Conservation (phyloP, 257 asterid species). For the Knoxia roxburghii region DNA sequence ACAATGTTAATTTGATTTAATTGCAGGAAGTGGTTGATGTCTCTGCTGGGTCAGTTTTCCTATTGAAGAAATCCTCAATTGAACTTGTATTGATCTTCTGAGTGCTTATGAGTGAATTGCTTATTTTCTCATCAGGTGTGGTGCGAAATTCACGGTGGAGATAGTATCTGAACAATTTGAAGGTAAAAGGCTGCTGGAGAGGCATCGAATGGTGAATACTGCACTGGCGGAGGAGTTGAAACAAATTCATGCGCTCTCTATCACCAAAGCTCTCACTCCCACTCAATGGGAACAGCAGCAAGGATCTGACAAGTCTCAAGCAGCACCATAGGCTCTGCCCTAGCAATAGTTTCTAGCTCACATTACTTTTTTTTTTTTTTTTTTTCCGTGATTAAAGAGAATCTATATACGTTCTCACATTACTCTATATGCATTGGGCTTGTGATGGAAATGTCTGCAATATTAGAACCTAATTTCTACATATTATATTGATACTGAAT, state of each 20-base stretch:
- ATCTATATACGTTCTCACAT: too few species aligned
- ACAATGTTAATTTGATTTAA: background rate
- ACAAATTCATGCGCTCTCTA: constrained; percentile 84
- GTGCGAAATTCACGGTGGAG: constrained; percentile 73
- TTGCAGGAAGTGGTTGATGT: constrained; percentile 75
- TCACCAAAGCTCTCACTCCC: constrained; percentile 70
- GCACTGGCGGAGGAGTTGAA: constrained; percentile 76
- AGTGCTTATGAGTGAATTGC: background rate
- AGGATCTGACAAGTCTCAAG: constrained; percentile 44
- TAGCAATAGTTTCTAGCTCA: background rate
- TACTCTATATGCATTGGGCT: background rate
- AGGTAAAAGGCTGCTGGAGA: constrained; percentile 83
- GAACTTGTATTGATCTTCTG: background rate
- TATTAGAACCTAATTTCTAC: background rate
- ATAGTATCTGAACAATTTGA: constrained; percentile 67
- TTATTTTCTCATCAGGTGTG: constrained; percentile 47
- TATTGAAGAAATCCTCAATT: background rate
- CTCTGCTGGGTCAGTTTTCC: constrained; percentile 70
- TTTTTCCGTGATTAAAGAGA: too few species aligned
- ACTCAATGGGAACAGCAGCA: constrained; percentile 73
- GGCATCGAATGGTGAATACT: constrained; percentile 79
- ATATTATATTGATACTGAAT: background rate
- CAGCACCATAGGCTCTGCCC: constrained; percentile 30
- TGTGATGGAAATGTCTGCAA: background rate
- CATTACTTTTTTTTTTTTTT: too few species aligned